phyloP scores from a whole-genome alignment of 2,329 filamentous ascomycete genomes.

The Huntiella bhutanensis region DNA sequence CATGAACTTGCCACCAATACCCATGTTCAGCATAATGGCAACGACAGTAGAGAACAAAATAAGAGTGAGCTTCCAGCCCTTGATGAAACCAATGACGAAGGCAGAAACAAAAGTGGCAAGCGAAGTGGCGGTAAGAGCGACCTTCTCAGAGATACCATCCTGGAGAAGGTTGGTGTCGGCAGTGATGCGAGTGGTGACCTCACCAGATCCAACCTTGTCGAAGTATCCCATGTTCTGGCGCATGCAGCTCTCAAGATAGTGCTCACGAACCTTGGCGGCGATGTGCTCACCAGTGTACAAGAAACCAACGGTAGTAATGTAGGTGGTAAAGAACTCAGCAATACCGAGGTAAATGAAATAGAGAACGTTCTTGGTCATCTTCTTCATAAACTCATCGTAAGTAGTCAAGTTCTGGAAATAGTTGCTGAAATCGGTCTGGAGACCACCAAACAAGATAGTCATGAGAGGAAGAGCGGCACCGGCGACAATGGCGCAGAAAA shows the following conservation, averaged over 20 bases:
- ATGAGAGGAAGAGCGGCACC: slow-evolving; percentile 63
- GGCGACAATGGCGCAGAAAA: slow-evolving; percentile 47
- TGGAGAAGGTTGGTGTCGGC: slow-evolving; percentile 87
- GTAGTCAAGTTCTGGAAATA: slow-evolving; percentile 32
- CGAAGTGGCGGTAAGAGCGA: slow-evolving; percentile 57
- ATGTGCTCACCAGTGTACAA: slow-evolving; percentile 75
- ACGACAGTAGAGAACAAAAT: slow-evolving; percentile 71
- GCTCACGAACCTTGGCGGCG: slow-evolving; percentile 57
- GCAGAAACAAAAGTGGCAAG: slow-evolving; percentile 70
- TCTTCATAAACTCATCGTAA: slow-evolving; percentile 36
- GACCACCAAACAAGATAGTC: slow-evolving; percentile 62
- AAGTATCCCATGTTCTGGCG: slow-evolving; percentile 84
- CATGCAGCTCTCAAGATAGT: slow-evolving; percentile 70
- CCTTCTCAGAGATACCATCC: slow-evolving; percentile 82
- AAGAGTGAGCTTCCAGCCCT: slow-evolving; percentile 82
- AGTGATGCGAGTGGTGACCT: slow-evolving; percentile 86
- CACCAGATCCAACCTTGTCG: slow-evolving; percentile 80
- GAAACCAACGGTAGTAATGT: slow-evolving; percentile 70
- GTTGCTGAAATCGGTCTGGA: slow-evolving; percentile 52
- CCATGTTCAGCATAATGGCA: slow-evolving; percentile 63
- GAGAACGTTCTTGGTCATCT: slow-evolving; percentile 46
- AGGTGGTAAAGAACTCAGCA: slow-evolving; percentile 50
- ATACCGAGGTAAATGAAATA: slow-evolving; percentile 79
- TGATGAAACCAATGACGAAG: slow-evolving; percentile 77
- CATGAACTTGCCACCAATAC: slow-evolving; percentile 51